A percentile compares a stretch with the other conserved stretches of the same genome.
Conservation (phyloP, 2,329 filamentous ascomycete genomes). For the Fusarium piperis region DNA sequence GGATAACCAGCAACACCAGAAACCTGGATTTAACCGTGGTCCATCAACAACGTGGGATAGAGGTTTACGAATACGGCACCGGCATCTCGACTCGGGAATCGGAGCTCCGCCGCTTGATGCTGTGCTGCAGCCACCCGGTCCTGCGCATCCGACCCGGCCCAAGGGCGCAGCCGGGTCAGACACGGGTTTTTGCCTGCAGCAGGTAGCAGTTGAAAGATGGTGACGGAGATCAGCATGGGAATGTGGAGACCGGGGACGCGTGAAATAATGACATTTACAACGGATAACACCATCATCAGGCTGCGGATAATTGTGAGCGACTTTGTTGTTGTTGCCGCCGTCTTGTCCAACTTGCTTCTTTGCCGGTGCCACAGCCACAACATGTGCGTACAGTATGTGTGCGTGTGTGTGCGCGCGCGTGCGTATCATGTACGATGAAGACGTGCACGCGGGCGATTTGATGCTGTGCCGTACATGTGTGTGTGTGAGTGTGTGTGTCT, state of each 20-base stretch:
- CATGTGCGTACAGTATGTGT: not conserved
- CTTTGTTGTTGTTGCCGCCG: not conserved
- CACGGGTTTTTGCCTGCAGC: not conserved
- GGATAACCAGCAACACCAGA: not conserved
- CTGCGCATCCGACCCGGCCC: conserved; percentile 13
- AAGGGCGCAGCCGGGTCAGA: conserved; percentile 7
- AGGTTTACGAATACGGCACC: conserved; percentile 33
- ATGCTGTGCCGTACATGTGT: not conserved
- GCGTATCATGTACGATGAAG: not conserved
- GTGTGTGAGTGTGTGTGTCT: not conserved
- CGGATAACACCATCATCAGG: not conserved
- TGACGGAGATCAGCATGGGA: not conserved
- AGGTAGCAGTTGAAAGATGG: not conserved
- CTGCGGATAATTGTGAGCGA: not conserved
- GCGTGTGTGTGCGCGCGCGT: not conserved
- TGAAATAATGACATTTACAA: not conserved
- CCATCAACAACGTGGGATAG: not conserved
- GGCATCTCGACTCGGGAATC: conserved; percentile 32
- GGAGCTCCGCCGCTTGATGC: not conserved
- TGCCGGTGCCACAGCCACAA: not conserved
- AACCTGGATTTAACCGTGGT: not conserved
- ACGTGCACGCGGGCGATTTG: not conserved
- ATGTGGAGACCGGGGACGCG: not conserved
- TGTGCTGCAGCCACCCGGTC: conserved; percentile 18
- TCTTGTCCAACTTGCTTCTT: not conserved